Conservation (phyloP, 2,329 filamentous ascomycete genomes). For the Aureobasidium sp. region DNA sequence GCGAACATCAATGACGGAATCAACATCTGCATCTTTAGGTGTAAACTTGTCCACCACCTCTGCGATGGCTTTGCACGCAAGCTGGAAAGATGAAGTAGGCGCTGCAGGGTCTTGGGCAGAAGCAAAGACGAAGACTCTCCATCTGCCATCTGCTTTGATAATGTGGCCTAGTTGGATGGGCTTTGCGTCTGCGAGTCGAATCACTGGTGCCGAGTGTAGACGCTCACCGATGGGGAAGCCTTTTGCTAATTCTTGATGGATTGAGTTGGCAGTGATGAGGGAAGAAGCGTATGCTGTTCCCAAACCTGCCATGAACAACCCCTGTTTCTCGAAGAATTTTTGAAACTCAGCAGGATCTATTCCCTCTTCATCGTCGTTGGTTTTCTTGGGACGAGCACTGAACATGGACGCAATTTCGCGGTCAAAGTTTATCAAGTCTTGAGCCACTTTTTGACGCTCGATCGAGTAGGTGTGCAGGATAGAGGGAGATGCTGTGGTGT, state of each 20-base stretch:
- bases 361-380: constrained; percentile 16
- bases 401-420: constrained; percentile 27
- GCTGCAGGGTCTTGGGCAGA: constrained; percentile 28
- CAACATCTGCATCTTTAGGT: constrained; percentile 30
- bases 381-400: constrained; percentile 15
- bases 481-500: constrained; percentile 30
- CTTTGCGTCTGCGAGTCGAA: constrained; percentile 52
- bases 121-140: constrained; percentile 44
- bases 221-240: constrained; percentile 40
- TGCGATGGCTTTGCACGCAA: constrained; percentile 12
- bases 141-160: constrained; percentile 45
- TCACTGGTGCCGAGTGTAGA: constrained; percentile 48
- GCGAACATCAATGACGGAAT: constrained; percentile 48
- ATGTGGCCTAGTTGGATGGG: constrained; percentile 44
- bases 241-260: constrained; percentile 30
- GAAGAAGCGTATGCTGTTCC: constrained; percentile 48
- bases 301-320: constrained; percentile 40
- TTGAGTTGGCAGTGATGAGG: constrained; percentile 30
- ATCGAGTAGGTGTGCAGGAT: constrained; percentile 35
- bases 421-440: constrained; percentile 38
- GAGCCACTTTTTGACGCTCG: constrained; percentile 36
- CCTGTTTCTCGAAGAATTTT: constrained; percentile 15
- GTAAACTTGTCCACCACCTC: constrained; percentile 28
- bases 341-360: constrained; percentile 25
- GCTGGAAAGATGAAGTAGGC: background rate